Evolutionary conservation across 352 stramenopile genomes (phyloP).

Genomic region (Phytophthora colocasiae): DNA sequence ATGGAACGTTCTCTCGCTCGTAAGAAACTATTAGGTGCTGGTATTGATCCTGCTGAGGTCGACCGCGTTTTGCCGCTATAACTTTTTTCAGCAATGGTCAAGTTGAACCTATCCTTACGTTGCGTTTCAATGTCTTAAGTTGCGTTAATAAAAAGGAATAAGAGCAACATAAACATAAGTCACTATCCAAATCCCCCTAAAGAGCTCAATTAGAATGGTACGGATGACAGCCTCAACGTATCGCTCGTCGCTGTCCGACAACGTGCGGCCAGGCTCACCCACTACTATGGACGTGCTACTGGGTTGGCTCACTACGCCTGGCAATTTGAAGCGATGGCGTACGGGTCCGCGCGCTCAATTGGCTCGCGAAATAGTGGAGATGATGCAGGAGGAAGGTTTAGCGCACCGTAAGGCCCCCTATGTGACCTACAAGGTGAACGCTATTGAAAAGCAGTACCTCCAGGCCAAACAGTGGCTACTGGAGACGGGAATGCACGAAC

Average conservation of each 20-base stretch:
- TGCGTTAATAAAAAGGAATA: background rate
- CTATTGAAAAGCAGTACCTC: conserved; percentile 53
- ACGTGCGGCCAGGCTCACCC: conserved; percentile 15
- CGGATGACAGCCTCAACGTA: conserved; percentile 13
- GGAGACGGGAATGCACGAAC: conserved; percentile 48
- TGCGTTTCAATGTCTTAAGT: background rate
- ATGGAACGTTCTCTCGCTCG: conserved; percentile 52
- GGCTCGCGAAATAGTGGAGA: conserved; percentile 36
- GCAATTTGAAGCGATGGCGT: conserved; percentile 50
- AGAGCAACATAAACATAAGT: background rate
- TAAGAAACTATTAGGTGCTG: conserved; percentile 53
- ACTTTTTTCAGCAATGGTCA: conserved; percentile 8
- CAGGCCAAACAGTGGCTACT: conserved; percentile 44
- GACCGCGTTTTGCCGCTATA: conserved; percentile 53
- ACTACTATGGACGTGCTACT: conserved; percentile 47
- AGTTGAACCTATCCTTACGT: background rate
- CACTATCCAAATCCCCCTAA: background rate
- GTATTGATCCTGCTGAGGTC: conserved; percentile 45
- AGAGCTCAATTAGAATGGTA: conserved; percentile 5
- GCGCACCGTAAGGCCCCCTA: conserved; percentile 34
- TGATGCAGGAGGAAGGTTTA: conserved; percentile 29
- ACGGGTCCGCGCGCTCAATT: conserved; percentile 19
- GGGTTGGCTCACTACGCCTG: conserved; percentile 38
- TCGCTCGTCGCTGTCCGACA: conserved; percentile 28
- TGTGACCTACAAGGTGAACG: conserved; percentile 43